phyloP scores from a whole-genome alignment of 768 basidiomycete species.

The Jaapia argillacea region DNA sequence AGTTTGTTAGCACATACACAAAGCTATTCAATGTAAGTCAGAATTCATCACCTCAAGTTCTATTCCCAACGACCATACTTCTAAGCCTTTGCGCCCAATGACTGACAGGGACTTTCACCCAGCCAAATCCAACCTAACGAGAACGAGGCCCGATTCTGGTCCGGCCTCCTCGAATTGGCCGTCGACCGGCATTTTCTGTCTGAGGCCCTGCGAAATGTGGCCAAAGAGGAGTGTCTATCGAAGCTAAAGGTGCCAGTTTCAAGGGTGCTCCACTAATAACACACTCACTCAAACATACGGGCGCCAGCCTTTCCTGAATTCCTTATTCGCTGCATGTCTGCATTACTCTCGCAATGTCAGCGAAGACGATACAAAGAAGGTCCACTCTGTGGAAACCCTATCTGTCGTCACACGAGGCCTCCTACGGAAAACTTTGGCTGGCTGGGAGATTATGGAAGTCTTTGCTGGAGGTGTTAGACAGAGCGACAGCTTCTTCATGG shows the following conservation, averaged over 20 bases:
- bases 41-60: too few relatives aligned
- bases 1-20: conserved; percentile 34
- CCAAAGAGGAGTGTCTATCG: conserved; percentile 41
- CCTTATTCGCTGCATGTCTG: conserved; percentile 38
- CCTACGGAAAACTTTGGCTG: conserved; percentile 47
- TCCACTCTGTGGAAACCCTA: conserved; percentile 42
- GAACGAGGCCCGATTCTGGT: conserved; percentile 38
- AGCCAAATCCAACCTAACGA: conserved; percentile 34
- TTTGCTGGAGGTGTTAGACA: conserved; percentile 49
- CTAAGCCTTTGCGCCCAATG: too few relatives aligned
- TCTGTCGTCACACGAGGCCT: conserved; percentile 34
- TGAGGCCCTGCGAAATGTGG: conserved; percentile 26
- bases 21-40: conserved; percentile 35
- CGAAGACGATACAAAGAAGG: conserved; percentile 24
- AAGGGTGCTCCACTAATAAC: background rate
- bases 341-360: conserved; percentile 23
- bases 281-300: background rate
- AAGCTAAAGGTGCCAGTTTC: conserved; percentile 35
- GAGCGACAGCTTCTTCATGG: conserved; percentile 53
- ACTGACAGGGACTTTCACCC: conserved; percentile 33
- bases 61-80: too few relatives aligned
- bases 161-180: conserved; percentile 39
- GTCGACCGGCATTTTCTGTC: conserved; percentile 38
- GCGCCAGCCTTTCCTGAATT: conserved; percentile 40
- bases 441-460: conserved; percentile 68